A percentile compares a stretch with the other conserved stretches of the same genome.
Evolutionary conservation across 228 moss, liverwort and hornwort species (phyloP).

Genomic region (Sphagnum magellanicum): DNA sequence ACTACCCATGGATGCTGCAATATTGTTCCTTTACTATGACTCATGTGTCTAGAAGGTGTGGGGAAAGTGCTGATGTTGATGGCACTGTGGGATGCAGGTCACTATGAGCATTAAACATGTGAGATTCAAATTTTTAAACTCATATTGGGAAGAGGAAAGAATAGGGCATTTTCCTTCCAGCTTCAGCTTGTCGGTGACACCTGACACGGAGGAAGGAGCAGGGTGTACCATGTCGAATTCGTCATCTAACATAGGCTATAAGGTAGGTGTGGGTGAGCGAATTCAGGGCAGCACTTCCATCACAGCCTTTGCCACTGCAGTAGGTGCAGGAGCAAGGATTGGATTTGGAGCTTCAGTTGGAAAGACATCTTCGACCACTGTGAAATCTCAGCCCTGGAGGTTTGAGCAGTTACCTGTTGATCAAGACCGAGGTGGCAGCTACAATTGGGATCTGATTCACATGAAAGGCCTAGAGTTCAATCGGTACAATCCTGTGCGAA

Average conservation of each 20-base stretch:
- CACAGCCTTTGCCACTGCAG: conserved; percentile 8
- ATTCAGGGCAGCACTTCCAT: conserved; percentile 7
- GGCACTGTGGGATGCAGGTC: conserved; percentile 16
- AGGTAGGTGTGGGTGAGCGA: conserved; percentile 30
- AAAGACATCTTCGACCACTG: conserved; percentile 5
- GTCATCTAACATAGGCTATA: conserved; percentile 22
- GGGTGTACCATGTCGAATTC: conserved; percentile 50
- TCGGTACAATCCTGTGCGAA: conserved; percentile 33
- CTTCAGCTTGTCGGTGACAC: conserved; percentile 28
- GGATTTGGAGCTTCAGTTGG: no score
- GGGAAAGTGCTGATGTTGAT: no score
- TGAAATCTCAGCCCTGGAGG: conserved; percentile 46
- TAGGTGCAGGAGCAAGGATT: conserved; percentile 6
- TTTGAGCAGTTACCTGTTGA: conserved; percentile 44
- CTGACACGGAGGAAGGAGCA: conserved; percentile 29
- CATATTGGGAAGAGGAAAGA: conserved; percentile 29
- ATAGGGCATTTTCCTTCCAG: conserved; percentile 47
- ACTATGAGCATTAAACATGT: conserved; percentile 51
- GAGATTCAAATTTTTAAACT: conserved; percentile 41
- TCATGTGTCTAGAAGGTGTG: no score
- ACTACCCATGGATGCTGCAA: no score
- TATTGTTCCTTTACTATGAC: no score
- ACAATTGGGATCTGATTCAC: conserved; percentile 39
- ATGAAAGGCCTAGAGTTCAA: conserved; percentile 43
- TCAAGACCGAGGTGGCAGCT: conserved; percentile 42